phyloP scores from a whole-genome alignment of 805 yeast genomes.

The Schizosaccharomyces japonicus region DNA sequence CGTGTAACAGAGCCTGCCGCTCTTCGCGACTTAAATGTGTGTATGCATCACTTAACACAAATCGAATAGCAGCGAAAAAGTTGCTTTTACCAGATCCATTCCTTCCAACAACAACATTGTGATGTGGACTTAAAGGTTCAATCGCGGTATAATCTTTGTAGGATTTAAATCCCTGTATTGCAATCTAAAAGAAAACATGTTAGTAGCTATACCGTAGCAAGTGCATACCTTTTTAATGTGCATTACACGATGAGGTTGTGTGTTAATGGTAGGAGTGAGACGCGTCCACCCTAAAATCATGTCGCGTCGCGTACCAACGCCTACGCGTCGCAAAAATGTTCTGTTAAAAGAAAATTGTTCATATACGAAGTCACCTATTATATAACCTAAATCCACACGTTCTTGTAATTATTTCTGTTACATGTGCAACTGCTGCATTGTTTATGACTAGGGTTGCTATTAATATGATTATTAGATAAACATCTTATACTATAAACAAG shows the following conservation, averaged over 20 bases:
- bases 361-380: no score
- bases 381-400: no score
- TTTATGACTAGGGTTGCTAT: no score
- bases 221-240: conserved; percentile 4
- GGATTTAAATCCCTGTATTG: conserved; percentile 82
- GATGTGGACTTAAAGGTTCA: conserved; percentile 53
- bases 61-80: conserved; percentile 82
- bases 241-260: no score
- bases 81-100: conserved; percentile 96
- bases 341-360: no score
- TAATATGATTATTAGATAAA: no score
- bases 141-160: conserved; percentile 63
- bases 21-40: conserved; percentile 66
- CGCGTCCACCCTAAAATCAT: no score
- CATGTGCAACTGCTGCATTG: no score
- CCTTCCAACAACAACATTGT: conserved; percentile 67
- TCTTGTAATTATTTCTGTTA: no score
- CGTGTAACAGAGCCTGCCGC: conserved; percentile 67
- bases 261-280: neutral
- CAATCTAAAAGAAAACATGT: conserved; percentile 19
- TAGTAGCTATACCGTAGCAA: neutral
- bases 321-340: no score
- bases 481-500: no score
- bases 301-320: no score
- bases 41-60: conserved; percentile 75